A percentile compares a stretch with the other conserved stretches of the same genome.
Evolutionary conservation across 2,329 filamentous ascomycete species (phyloP).

Genomic region (Pseudocercospora macadamiae): DNA sequence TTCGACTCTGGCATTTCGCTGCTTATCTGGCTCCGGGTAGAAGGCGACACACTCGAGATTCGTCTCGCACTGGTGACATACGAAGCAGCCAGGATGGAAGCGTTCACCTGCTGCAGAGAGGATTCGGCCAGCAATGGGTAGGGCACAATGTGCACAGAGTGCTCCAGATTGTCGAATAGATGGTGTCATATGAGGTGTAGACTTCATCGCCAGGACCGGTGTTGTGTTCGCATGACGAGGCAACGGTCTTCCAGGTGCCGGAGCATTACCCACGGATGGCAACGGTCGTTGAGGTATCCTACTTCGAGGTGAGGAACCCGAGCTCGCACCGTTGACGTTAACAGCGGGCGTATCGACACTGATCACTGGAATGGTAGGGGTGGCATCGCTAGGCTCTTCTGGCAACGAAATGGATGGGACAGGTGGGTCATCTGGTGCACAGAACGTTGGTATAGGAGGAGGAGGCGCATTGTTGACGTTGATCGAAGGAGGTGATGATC

Average conservation of each 20-base stretch:
- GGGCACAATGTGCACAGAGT: constrained; percentile 79
- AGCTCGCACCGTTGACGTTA: constrained; percentile 22
- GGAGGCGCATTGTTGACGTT: constrained; percentile 6
- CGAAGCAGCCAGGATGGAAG: constrained; percentile 93
- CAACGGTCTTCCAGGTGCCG: constrained; percentile 40
- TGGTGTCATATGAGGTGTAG: constrained; percentile 50
- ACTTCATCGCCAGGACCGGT: constrained; percentile 35
- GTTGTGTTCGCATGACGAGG: constrained; percentile 37
- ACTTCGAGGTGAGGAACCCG: constrained; percentile 26
- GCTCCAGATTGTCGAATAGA: constrained; percentile 62
- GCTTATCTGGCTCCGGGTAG: constrained; percentile 81
- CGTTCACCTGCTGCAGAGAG: constrained; percentile 79
- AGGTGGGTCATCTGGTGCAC: constrained; percentile 49
- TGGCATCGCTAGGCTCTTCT: constrained; percentile 37
- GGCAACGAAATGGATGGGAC: constrained; percentile 37
- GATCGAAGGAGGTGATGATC: constrained; percentile 12
- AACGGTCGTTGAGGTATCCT: constrained; percentile 44
- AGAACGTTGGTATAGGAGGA: constrained; percentile 54
- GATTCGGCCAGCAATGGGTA: constrained; percentile 87
- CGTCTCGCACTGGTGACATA: constrained; percentile 84
- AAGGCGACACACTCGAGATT: constrained; percentile 94
- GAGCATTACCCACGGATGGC: constrained; percentile 46
- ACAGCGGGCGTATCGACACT: constrained; percentile 23
- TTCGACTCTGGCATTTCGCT: constrained; percentile 70
- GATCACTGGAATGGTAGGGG: constrained; percentile 18